These are phyloP conservation scores for Tetrahymena elliotti DNA, from an alignment of 73 alveolate genomes.

Conservation along the genomic window DNA sequence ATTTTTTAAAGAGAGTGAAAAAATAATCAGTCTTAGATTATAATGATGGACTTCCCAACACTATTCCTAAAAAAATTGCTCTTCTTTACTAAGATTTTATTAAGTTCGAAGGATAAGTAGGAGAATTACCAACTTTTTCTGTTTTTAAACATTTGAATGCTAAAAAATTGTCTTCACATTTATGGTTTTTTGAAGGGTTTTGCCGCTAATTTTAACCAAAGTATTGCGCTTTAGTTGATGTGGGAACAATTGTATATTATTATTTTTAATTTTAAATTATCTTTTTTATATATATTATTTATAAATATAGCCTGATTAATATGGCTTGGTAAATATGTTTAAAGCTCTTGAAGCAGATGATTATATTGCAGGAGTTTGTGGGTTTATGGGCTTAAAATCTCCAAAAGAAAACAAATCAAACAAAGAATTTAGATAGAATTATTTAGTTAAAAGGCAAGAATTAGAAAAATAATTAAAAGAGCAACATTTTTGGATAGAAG, in stretches of 20 bases:
- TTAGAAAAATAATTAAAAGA: background rate
- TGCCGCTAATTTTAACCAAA: slow-evolving; percentile 29
- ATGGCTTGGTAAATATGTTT: slow-evolving; percentile 7
- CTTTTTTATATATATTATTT: background rate
- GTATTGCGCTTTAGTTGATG: slow-evolving; percentile 28
- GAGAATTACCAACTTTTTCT: slow-evolving; percentile 18
- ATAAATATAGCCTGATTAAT: slow-evolving; percentile 2
- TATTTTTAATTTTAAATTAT: background rate
- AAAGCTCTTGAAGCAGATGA: slow-evolving; percentile 17
- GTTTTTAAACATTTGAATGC: slow-evolving; percentile 37
- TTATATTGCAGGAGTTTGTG: slow-evolving; percentile 35
- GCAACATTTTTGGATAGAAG: background rate
- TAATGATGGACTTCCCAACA: background rate
- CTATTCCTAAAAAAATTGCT: background rate
- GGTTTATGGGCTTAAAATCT: slow-evolving; percentile 9
- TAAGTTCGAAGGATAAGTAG: background rate
- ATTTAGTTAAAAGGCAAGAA: background rate
- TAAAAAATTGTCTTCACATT: slow-evolving; percentile 26
- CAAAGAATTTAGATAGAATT: background rate
- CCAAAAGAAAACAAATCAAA: background rate
- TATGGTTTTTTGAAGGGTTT: slow-evolving; percentile 49
- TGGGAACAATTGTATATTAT: slow-evolving; percentile 9
- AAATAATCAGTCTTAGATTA: background rate
- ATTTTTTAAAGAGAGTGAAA: background rate
- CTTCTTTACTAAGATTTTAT: background rate